Conservation (phyloP, 768 basidiomycete species). For the Saitozyma sp. region DNA sequence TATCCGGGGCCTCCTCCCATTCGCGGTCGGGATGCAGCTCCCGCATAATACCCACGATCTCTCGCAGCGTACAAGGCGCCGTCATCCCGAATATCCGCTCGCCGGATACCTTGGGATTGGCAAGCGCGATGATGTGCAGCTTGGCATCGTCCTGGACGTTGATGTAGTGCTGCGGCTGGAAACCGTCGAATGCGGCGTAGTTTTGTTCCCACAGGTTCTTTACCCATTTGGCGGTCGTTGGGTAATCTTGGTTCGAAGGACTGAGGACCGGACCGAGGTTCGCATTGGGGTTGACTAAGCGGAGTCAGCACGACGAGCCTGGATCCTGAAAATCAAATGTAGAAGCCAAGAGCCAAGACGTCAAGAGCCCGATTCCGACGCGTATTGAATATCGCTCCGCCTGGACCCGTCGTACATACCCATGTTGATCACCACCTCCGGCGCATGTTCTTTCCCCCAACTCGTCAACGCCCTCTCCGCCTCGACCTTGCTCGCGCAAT, state of each 20-base stretch:
- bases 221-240: neutral
- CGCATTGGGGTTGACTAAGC: neutral
- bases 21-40: neutral
- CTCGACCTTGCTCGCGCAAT: neutral
- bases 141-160: conserved; percentile 1
- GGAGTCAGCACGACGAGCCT: neutral
- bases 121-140: neutral
- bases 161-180: neutral
- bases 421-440: too few relatives aligned
- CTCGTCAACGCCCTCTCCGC: too few relatives aligned
- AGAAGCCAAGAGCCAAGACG: too few relatives aligned
- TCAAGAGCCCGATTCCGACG: too few relatives aligned
- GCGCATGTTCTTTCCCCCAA: too few relatives aligned
- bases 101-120: neutral
- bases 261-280: neutral
- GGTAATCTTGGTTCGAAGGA: neutral
- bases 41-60: neutral
- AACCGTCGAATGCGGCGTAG: neutral
- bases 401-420: too few relatives aligned
- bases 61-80: neutral
- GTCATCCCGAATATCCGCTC: neutral
- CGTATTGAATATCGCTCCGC: too few relatives aligned
- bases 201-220: neutral
- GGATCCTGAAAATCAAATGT: too few relatives aligned
- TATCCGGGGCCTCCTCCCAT: neutral